Evolutionary conservation across 164 flowering plant species (phyloP), one percentile per base, ranked within the genome.

Genomic region (Magnolia sinica): DNA sequence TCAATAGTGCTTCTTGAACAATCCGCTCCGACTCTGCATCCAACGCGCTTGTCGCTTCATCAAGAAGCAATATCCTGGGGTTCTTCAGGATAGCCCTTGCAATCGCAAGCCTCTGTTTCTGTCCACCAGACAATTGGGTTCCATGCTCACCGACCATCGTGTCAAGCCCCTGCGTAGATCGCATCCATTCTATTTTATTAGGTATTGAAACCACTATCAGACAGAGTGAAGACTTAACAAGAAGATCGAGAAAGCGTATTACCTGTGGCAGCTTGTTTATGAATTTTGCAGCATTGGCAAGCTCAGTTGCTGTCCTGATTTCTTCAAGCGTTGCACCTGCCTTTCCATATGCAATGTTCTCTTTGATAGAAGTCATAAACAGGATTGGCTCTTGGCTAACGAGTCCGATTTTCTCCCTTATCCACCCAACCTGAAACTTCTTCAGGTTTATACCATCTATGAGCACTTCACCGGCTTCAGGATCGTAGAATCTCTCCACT

Each of bases 401-500:
- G 16, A 92, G 85, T 8, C 97, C 94, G 72, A 89, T 88, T 76
- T 89, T 74, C 70, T 82, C 85, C 64, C 95, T 87, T 22, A 91
- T 77, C 93, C 91, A 92, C 63, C 73, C 83, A 64, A 92, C 89
- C 71, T 80, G 83, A 59, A 88, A 66, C 49, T 79, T 81, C 84
- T 87, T 88, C 77, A 92, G 70, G 76, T 88, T 79, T 0, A 92
- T 83, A 31, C 92, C 92, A 78, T 91, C 93, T 20, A 93, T 85
- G 9, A 90, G 88, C 1, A 93, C 91, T 82, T 91, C 86, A 45
- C 96, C 98, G 16, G 87, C 74, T 58, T 86, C 86, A 13, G 96
- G 95, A 86, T 91, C 98, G 77, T 93, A 93, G 81, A 93, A 93
- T 76, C 98, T 85, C 84, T 93, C 93, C 13, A 92, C 7, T 1